phyloP scores from a whole-genome alignment of 768 basidiomycete species.

The Xanthoconium purpureum region DNA sequence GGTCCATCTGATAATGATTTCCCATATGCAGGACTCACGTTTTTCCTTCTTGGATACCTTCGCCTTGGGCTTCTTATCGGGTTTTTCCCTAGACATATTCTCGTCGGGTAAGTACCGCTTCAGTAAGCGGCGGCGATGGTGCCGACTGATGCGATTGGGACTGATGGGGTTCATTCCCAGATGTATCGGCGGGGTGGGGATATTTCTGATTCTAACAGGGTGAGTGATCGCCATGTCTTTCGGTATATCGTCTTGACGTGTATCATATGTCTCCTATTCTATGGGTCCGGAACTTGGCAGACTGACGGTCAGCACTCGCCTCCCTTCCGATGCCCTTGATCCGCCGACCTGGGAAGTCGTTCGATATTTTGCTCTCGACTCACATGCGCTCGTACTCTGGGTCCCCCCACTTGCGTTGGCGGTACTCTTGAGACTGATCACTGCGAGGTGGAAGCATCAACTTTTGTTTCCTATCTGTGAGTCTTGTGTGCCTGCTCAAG shows the following conservation, averaged over 20 bases:
- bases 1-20: conserved; percentile 7
- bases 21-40: conserved; percentile 45
- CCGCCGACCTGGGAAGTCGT: conserved; percentile 61
- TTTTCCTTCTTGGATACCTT: conserved; percentile 83
- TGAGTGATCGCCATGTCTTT: conserved; percentile 31
- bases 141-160: not conserved
- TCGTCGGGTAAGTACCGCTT: conserved; percentile 69
- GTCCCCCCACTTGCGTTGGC: conserved; percentile 74
- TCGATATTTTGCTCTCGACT: conserved; percentile 62
- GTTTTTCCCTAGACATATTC: conserved; percentile 94
- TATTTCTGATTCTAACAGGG: conserved; percentile 90
- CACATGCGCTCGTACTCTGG: conserved; percentile 73
- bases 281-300: conserved; percentile 35
- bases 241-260: not conserved
- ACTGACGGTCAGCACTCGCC: conserved; percentile 78
- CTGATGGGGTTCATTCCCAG: conserved; percentile 29
- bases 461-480: conserved; percentile 85
- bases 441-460: conserved; percentile 77
- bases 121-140: not conserved
- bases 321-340: conserved; percentile 73
- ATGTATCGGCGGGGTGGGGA: conserved; percentile 94
- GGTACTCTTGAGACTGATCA: conserved; percentile 73
- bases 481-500: conserved; percentile 25
- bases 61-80: conserved; percentile 83
- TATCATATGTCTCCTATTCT: not conserved